Evolutionary conservation across 306 rosid species (phyloP).

Genomic region (Dalbergia cultrata): DNA sequence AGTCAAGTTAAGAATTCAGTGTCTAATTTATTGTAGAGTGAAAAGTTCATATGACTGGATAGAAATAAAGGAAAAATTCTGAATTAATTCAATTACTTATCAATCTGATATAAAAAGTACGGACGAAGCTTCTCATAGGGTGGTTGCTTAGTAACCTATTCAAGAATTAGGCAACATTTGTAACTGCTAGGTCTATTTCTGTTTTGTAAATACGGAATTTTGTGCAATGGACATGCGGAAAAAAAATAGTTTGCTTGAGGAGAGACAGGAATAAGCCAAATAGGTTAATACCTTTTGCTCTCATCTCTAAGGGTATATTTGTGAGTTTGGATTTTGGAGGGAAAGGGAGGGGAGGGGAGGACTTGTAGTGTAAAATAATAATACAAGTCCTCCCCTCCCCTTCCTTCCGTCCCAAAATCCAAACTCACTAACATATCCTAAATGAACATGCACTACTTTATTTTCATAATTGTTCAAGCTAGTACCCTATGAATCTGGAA

Average conservation of each 20-base stretch:
- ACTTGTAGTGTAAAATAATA: too few species aligned
- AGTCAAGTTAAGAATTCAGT: neutral
- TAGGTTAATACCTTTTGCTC: neutral
- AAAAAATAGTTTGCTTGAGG: neutral
- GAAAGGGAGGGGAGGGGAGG: too few species aligned
- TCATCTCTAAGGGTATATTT: too few species aligned
- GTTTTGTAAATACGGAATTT: conserved; percentile 9
- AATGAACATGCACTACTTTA: neutral
- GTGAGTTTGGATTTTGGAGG: too few species aligned
- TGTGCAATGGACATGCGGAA: neutral
- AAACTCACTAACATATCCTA: too few species aligned
- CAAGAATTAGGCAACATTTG: neutral
- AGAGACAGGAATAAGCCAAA: neutral
- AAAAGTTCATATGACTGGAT: neutral
- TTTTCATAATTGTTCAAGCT: neutral
- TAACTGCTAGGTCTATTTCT: neutral
- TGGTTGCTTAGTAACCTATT: conserved; percentile 5
- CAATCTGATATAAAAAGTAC: neutral
- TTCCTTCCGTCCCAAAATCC: too few species aligned
- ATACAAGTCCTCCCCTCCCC: too few species aligned
- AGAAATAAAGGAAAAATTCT: neutral
- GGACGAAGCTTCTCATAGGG: neutral
- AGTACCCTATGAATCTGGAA: neutral
- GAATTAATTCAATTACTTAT: neutral
- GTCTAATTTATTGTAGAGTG: conserved; percentile 9